These are phyloP conservation scores for Lyophyllum shimeji DNA, from an alignment of 768 basidiomycete genomes.

Conservation along the genomic window DNA sequence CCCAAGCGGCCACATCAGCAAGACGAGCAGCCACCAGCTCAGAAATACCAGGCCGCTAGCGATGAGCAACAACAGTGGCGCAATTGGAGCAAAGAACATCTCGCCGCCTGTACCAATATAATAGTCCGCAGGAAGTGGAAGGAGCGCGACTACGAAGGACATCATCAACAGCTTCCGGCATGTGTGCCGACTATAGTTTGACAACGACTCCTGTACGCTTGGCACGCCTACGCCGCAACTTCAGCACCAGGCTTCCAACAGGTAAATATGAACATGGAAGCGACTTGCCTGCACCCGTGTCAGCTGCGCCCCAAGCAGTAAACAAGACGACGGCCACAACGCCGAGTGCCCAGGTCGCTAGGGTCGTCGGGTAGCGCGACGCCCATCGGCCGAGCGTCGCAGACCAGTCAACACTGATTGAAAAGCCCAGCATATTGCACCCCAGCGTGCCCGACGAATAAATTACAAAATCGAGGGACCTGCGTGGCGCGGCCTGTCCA, in stretches of 20 bases:
- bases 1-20: conserved; percentile 48
- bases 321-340: conserved; percentile 61
- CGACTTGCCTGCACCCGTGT: conserved; percentile 25
- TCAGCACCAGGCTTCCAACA: neutral
- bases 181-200: conserved; percentile 35
- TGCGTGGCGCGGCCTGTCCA: conserved; percentile 16
- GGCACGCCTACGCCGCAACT: conserved; percentile 39
- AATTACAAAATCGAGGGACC: conserved; percentile 54
- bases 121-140: conserved; percentile 56
- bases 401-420: conserved; percentile 67
- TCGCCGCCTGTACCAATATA: conserved; percentile 64
- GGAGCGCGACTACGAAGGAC: conserved; percentile 45
- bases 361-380: conserved; percentile 70
- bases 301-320: conserved; percentile 44
- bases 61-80: conserved; percentile 55
- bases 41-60: conserved; percentile 64
- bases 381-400: conserved; percentile 70
- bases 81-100: conserved; percentile 46
- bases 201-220: conserved; percentile 48
- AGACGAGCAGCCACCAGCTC: conserved; percentile 53
- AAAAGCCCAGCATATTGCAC: conserved; percentile 48
- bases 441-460: conserved; percentile 51
- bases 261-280: neutral
- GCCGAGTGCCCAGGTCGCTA: conserved; percentile 74
- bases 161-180: conserved; percentile 42